These are phyloP conservation scores for Salvia hispanica DNA, from an alignment of 257 asterid genomes.

Conservation along the genomic window DNA sequence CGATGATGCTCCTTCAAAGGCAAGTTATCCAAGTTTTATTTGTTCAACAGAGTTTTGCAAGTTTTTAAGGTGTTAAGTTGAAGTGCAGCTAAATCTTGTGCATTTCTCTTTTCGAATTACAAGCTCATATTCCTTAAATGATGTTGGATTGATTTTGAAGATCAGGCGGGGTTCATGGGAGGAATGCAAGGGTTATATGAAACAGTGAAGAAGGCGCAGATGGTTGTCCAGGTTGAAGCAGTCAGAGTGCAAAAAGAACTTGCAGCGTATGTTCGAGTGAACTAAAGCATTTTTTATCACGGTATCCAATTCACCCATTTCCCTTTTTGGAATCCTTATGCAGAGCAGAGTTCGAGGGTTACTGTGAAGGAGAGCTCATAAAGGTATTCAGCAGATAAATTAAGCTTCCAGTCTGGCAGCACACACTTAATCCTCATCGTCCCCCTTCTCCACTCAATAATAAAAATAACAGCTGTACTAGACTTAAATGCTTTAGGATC, in stretches of 20 bases:
- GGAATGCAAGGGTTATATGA: slow-evolving; percentile 69
- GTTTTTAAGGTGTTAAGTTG: not conserved
- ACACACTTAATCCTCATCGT: not conserved
- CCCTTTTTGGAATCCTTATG: slow-evolving; percentile 25
- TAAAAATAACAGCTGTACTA: too few relatives aligned
- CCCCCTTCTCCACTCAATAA: too few relatives aligned
- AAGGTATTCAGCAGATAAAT: slow-evolving; percentile 44
- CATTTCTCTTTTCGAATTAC: not conserved
- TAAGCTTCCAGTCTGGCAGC: slow-evolving; percentile 15
- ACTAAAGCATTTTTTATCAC: slow-evolving; percentile 5
- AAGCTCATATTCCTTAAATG: slow-evolving; percentile 7
- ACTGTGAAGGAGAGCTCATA: slow-evolving; percentile 77
- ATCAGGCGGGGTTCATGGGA: slow-evolving; percentile 65
- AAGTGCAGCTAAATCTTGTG: not conserved
- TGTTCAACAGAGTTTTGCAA: too few relatives aligned
- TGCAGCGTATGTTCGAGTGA: slow-evolving; percentile 47
- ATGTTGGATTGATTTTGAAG: slow-evolving; percentile 21
- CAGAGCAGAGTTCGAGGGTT: slow-evolving; percentile 85
- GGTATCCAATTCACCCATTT: slow-evolving; percentile 2
- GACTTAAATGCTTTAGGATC: not conserved
- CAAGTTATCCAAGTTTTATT: slow-evolving; percentile 15
- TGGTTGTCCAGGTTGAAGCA: slow-evolving; percentile 82
- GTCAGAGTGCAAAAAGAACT: slow-evolving; percentile 73
- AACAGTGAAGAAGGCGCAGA: slow-evolving; percentile 76
- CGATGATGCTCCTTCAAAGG: slow-evolving; percentile 65